These are phyloP conservation scores for Wickerhamomyces chambardii DNA, from an alignment of 805 yeast species.

Conservation along the genomic window DNA sequence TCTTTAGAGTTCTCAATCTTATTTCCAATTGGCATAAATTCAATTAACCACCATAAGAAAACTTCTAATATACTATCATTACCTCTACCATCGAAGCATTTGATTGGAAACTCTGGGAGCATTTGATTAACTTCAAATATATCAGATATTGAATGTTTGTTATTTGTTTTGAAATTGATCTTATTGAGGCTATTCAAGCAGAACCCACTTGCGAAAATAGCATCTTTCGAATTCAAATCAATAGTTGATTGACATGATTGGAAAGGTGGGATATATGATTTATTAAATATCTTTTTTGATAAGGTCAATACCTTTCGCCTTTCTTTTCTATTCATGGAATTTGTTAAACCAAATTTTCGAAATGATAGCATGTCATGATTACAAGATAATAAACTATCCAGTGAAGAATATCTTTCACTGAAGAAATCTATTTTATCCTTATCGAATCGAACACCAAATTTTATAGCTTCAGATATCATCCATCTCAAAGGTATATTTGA, in stretches of 20 bases:
- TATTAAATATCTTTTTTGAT: conserved; percentile 3
- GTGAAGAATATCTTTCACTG: conserved; percentile 26
- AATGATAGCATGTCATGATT: conserved; percentile 42
- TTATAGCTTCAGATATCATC: conserved; percentile 47
- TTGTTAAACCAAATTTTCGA: conserved; percentile 7
- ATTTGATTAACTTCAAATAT: conserved; percentile 6
- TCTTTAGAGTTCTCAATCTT: conserved; percentile 37
- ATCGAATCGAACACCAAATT: conserved; percentile 40
- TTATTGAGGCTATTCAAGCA: conserved; percentile 9
- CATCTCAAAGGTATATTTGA: conserved; percentile 50
- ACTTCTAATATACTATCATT: conserved; percentile 16
- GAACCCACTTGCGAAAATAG: conserved; percentile 9
- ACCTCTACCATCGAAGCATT: conserved; percentile 31
- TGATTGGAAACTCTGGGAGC: conserved; percentile 16
- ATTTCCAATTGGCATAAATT: conserved; percentile 48
- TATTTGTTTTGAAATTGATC: conserved; percentile 4
- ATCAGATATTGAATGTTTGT: conserved; percentile 1
- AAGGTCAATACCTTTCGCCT: conserved; percentile 4
- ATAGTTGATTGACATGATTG: conserved; percentile 2
- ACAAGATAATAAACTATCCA: conserved; percentile 35
- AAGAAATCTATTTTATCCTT: conserved; percentile 30
- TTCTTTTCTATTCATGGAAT: conserved; percentile 4
- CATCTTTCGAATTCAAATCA: conserved; percentile 1
- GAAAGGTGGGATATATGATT: conserved; percentile 6
- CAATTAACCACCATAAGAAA: conserved; percentile 54